Conservation (phyloP, 2,329 filamentous ascomycete genomes). For the Chalaropsis ovoidea region DNA sequence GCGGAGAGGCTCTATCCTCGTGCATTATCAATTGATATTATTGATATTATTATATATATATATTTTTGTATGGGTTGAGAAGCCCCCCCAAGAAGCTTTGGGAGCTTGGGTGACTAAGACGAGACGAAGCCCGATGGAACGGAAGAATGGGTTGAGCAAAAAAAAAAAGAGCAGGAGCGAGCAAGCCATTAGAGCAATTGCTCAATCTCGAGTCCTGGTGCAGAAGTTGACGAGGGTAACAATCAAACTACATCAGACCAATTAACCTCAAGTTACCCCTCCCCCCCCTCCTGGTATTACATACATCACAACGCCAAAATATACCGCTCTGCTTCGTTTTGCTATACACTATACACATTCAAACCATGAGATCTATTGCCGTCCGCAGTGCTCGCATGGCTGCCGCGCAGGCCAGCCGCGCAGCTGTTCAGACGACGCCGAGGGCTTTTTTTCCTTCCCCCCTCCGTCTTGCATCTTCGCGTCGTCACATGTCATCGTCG, state of each 20-base stretch:
- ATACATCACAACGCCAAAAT: not conserved
- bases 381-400: not conserved
- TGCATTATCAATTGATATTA: not conserved
- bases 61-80: not conserved
- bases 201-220: not conserved
- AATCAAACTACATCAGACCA: not conserved
- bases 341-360: not conserved
- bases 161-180: not conserved
- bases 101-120: slow-evolving; percentile 14
- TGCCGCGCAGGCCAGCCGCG: not conserved
- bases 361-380: slow-evolving; percentile 6
- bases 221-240: not conserved
- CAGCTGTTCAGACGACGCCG: not conserved
- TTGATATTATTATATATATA: not conserved
- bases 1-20: not conserved
- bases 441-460: not conserved
- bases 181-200: not conserved
- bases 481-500: slow-evolving; percentile 3
- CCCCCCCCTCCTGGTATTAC: not conserved
- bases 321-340: not conserved
- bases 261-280: not conserved
- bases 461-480: not conserved
- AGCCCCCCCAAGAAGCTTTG: not conserved
- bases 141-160: slow-evolving; percentile 6
- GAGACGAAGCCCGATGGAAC: not conserved